Evolutionary conservation across 208 protist genomes (phyloP), one percentile per base, ranked within the genome.

Genomic region (Acanthamoeba triangularis): DNA sequence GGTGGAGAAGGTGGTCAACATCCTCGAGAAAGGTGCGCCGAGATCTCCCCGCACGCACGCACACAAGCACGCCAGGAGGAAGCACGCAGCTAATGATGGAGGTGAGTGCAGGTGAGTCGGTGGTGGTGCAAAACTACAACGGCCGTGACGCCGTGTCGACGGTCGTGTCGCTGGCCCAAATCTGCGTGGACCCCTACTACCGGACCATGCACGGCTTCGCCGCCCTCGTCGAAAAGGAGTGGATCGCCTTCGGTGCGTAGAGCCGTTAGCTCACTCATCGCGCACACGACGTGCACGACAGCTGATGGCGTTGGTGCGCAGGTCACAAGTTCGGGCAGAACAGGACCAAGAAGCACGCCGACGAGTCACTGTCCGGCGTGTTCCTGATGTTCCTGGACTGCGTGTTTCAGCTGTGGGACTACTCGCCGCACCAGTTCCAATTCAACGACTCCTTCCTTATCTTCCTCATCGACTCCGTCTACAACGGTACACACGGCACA

Each of bases 111-210:
- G 87, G 87, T 18, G 61, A 93, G 63, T 93, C 87, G 14, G 87
- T 93, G 5, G 87, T 93, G 54, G 87, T 93, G 87, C 59, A 93
- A 33, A 93, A 54, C 63, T 37, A 23, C 4, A 74, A 93, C n/a
- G 87, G 87, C 13, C 33, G 61, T 4, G 87, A 93, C 28, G 87
- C 59, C 8, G 87, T 74, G 30, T 87, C 98, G 44, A 98, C 99
- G 95, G 61, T 99, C 59, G 95, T 94, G 61, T 95, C 97, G 3
- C 84, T 99, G 8, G 80, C 98, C 23, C 76, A 98, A 95, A 18
- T 99, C 25, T 90, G 98, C 30, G 90, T 99, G 33, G 98, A 99
- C 96, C 97, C 98, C 16, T 98, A 98, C 96, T 99, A 98, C 95
- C 95, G 98, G 30, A 98, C 98, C 23, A 95, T 98, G 35, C 59